phyloP scores from a whole-genome alignment of 768 basidiomycete species.

The Glaciozyma antarctica region DNA sequence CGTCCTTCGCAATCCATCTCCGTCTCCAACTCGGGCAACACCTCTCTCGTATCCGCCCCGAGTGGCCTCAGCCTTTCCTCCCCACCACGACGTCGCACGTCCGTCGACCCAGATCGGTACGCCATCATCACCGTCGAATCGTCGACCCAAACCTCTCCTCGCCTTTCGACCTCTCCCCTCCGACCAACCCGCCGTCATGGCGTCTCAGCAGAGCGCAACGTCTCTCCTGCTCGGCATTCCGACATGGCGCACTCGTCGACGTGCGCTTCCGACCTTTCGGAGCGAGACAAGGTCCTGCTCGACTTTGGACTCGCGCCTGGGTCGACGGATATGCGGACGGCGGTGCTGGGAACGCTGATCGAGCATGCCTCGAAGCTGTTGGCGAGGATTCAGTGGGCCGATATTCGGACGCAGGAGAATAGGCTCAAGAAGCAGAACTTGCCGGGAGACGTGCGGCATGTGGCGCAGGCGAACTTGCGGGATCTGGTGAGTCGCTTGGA shows the following conservation, averaged over 20 bases:
- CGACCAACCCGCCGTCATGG: not conserved
- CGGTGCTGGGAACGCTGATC: slow-evolving; percentile 39
- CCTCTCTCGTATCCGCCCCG: not conserved
- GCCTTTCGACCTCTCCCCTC: not conserved
- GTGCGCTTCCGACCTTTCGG: slow-evolving; percentile 11
- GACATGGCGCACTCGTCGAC: slow-evolving; percentile 1
- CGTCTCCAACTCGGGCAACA: not conserved
- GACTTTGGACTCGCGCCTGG: not conserved
- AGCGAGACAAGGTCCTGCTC: slow-evolving; percentile 1
- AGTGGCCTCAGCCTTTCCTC: not conserved
- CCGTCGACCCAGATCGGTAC: not conserved
- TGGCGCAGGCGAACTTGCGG: slow-evolving; percentile 71
- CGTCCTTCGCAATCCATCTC: slow-evolving; percentile 1
- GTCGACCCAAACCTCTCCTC: slow-evolving; percentile 13
- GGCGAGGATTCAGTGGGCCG: slow-evolving; percentile 58
- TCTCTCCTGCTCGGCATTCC: not conserved
- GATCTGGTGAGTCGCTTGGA: slow-evolving; percentile 48
- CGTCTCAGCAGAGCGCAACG: not conserved
- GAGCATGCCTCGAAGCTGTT: slow-evolving; percentile 55
- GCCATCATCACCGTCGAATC: slow-evolving; percentile 9
- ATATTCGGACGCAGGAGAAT: slow-evolving; percentile 76
- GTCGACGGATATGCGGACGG: slow-evolving; percentile 28
- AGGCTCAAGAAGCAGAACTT: slow-evolving; percentile 85
- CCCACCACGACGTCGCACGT: not conserved
- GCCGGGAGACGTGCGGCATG: slow-evolving; percentile 66